A percentile compares a stretch with the other conserved stretches of the same genome.
Evolutionary conservation across 2,329 filamentous ascomycete species (phyloP).

Genomic region (Sclerotinia borealis): DNA sequence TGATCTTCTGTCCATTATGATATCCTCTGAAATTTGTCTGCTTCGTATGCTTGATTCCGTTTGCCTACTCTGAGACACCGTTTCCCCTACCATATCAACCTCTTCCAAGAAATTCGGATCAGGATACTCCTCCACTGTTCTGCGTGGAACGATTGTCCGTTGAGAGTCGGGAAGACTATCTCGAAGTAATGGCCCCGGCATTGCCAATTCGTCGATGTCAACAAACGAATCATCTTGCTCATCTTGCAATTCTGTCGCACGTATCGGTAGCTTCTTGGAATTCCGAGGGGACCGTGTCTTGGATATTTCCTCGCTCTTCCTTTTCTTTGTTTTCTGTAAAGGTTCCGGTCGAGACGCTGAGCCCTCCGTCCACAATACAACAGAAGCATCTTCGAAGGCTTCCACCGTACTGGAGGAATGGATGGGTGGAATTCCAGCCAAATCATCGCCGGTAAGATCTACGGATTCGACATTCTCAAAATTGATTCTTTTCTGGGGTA

Average conservation of each 20-base stretch:
- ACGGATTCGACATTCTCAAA: constrained; percentile 27
- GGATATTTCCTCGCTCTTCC: constrained; percentile 32
- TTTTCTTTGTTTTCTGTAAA: constrained; percentile 26
- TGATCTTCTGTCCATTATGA: constrained; percentile 1
- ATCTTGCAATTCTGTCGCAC: constrained; percentile 4
- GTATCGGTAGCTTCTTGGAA: constrained; percentile 8
- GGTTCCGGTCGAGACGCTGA: constrained; percentile 28
- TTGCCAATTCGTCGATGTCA: constrained; percentile 29
- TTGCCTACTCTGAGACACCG: background rate
- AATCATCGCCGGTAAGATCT: constrained; percentile 30
- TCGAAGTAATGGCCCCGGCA: background rate
- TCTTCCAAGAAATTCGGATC: background rate
- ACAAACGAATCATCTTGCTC: constrained; percentile 26
- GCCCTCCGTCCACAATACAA: constrained; percentile 26
- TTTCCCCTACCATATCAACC: background rate
- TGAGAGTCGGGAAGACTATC: constrained; percentile 1
- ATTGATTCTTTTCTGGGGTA: constrained; percentile 22
- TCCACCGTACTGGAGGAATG: constrained; percentile 25
- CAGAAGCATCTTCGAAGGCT: constrained; percentile 18
- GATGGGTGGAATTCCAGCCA: background rate
- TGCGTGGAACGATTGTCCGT: constrained; percentile 2
- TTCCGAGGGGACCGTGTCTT: constrained; percentile 16
- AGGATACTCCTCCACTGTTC: background rate
- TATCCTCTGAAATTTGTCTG: background rate
- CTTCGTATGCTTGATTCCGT: background rate